Base-by-base conservation (phyloP, 176 grass and related monocot genomes). In the Oryza officinalis region DNA sequence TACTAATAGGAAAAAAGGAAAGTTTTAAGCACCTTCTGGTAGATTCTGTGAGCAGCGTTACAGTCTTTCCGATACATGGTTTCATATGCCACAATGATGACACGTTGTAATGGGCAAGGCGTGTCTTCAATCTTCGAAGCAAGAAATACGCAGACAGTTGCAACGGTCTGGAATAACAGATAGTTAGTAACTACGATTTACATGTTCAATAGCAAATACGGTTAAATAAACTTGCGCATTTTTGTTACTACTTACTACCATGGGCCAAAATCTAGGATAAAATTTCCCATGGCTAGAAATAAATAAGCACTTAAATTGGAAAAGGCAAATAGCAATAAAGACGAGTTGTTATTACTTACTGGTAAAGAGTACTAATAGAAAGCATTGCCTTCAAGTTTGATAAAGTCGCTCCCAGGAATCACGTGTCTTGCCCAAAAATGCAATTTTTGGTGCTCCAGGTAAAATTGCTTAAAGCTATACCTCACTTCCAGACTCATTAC, bases 121-220 rank as follows among this genome's bases (percentile, higher is more conserved):
- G 78, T 91, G 76, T 94, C 92, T 87, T 92, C 89, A 25, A 94
- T 86, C 73, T 94, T 94, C 23, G 84, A 83, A 27, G 87, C 92
- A 71, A 94, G 87, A 89, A 94, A 94, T 77, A 94, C 59, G 30
- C 89, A 94, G 18, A 84, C 87, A 71, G 84, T 89, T 75, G 92
- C 92, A 63, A 94, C 68, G 37, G 89, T 91, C 92, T 94, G 89
- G 30, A 87, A 87, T 66, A 80, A 47, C 0, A 75, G 6, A 86
- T n/a, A 14, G 63, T 73, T 18, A 17, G 69, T 35, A 7, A 49
- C 8, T 43, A 73, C 38, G 9, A 10, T 71, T 77, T n/a, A 63
- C 50, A 17, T 22, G 65, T 64, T 73, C 57, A 49, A 27, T 28
- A 44, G 85, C 4, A 4, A 75, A 63, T 0, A 76, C 27, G 44